Conservation (phyloP, 2,329 filamentous ascomycete species). For the Ophiostoma sp. region DNA sequence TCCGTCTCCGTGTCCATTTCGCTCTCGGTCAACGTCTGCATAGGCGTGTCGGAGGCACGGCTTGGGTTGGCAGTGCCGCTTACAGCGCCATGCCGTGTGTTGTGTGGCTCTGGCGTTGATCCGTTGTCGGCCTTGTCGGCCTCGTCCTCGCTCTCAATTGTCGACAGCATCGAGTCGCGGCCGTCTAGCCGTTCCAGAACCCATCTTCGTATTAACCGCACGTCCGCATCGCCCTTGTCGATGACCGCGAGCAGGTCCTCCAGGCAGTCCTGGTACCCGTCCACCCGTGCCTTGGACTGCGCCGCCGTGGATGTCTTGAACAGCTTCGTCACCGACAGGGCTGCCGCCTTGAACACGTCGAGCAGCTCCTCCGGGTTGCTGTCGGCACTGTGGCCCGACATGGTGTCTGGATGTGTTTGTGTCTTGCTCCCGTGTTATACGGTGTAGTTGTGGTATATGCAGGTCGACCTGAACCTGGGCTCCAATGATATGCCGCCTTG, state of each 20-base stretch:
- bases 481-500: background rate
- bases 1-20: constrained; percentile 31
- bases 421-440: background rate
- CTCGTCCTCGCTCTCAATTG: constrained; percentile 53
- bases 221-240: constrained; percentile 77
- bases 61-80: background rate
- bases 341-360: constrained; percentile 85
- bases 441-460: background rate
- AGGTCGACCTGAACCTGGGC: background rate
- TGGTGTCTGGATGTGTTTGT: background rate
- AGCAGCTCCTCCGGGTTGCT: constrained; percentile 60
- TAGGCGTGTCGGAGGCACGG: background rate
- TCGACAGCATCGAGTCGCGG: constrained; percentile 48
- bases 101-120: constrained; percentile 51
- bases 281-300: constrained; percentile 66
- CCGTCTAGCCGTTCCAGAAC: constrained; percentile 65
- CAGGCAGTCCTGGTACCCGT: constrained; percentile 90
- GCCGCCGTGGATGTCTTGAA: constrained; percentile 86
- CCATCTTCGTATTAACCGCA: constrained; percentile 57
- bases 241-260: constrained; percentile 84
- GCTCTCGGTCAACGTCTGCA: constrained; percentile 11
- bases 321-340: constrained; percentile 88
- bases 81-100: background rate
- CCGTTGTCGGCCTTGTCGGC: constrained; percentile 55
- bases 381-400: constrained; percentile 19